A percentile compares a stretch with the other conserved stretches of the same genome.
Conservation (phyloP, 2,329 filamentous ascomycete genomes). For the Lachnellula arida region DNA sequence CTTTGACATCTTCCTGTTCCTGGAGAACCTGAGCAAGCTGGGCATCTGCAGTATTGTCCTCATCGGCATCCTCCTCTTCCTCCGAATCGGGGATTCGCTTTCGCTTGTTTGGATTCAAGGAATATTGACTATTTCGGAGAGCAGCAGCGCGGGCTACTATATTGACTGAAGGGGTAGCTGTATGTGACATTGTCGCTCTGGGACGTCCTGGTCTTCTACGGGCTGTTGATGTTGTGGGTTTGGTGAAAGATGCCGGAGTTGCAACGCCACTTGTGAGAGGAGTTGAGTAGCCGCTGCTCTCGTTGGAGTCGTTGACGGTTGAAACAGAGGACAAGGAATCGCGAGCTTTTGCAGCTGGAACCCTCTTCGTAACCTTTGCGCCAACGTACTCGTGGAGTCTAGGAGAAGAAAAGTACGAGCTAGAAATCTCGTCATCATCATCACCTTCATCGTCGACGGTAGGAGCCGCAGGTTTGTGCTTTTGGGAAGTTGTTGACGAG, state of each 20-base stretch:
- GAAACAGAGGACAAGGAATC: constrained; percentile 38
- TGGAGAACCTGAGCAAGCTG: constrained; percentile 54
- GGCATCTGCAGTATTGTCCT: constrained; percentile 43
- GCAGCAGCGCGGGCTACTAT: constrained; percentile 42
- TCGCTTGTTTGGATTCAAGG: constrained; percentile 39
- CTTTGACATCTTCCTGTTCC: constrained; percentile 44
- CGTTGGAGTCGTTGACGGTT: constrained; percentile 38
- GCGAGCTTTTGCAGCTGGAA: constrained; percentile 26
- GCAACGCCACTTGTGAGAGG: constrained; percentile 55
- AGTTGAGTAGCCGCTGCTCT: constrained; percentile 50
- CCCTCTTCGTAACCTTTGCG: constrained; percentile 13
- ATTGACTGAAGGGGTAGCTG: constrained; percentile 29
- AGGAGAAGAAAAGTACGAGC: constrained; percentile 14
- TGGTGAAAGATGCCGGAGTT: constrained; percentile 42
- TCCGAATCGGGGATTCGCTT: constrained; percentile 44
- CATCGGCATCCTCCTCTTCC: constrained; percentile 32
- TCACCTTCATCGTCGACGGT: constrained; percentile 3
- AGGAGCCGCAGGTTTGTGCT: not conserved
- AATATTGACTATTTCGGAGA: constrained; percentile 46
- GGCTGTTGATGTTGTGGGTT: constrained; percentile 17
- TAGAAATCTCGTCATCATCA: constrained; percentile 10
- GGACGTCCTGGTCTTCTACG: constrained; percentile 27
- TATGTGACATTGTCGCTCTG: constrained; percentile 4
- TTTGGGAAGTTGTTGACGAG: constrained; percentile 3
- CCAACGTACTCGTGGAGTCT: constrained; percentile 11